Evolutionary conservation across 2,329 filamentous ascomycete genomes (phyloP), one percentile per base, ranked within the genome.

Genomic region (Lomentospora prolificans): DNA sequence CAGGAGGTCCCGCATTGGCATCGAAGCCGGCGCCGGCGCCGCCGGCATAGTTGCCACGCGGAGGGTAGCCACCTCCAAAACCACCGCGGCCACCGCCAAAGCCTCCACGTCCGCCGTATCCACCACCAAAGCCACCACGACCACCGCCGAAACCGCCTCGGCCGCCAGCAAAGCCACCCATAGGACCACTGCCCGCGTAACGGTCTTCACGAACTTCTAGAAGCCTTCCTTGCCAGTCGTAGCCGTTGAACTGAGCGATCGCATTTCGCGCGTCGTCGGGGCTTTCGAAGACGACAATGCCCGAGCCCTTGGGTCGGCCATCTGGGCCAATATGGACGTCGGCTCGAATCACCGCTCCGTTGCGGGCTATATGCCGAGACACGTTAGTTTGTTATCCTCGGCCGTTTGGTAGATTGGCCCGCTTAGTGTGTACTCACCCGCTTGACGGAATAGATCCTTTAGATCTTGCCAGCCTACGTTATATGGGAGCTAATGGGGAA

Each of bases 391-490:
- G 36, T 36, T 12, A 33, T 14, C 7, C 14, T 22, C 27, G 24
- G n/a, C 25, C 22, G 5, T 12, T 33, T 28, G 14, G 25, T 46
- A 52, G 33, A 33, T 10, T 36, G 7, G 6, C 30, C 4, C 9
- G 44, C 12, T 30, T 39, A 12, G 27, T 36, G n/a, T 14, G 46
- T 53, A 79, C 90, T 80, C 79, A 96, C 91, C 89, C 75, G 94
- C 91, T 81, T 96, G 91, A 67, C 94, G 89, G 80, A 99, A 99
- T 63, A 99, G 80, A 72, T 99, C 94, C 76, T 99, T 99, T 64
- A 99, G 77, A 72, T 99, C 94, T 75, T 99, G 94, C 94, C 94
- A 99, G 69, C 94, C 94, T 64, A 95, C 89, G 62, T 90, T 95
- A 76, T 91, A 99, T 19, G 94, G 94, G 64, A 99, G 88, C 94